Conservation (phyloP, 2,329 filamentous ascomycete species). For the Aspergillus uvarum region DNA sequence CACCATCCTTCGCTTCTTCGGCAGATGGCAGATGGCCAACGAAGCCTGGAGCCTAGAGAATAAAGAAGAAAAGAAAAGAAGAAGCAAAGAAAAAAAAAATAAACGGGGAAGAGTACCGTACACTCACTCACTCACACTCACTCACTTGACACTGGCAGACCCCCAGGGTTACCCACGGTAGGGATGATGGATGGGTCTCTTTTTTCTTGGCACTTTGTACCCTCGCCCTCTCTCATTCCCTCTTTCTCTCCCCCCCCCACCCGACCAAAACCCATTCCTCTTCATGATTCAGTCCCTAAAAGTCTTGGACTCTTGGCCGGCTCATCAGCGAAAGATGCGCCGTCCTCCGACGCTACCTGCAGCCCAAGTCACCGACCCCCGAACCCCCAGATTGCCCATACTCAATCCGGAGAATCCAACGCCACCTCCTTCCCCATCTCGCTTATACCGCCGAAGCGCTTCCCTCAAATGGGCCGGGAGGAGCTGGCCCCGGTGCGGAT, state of each 20-base stretch:
- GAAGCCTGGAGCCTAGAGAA: too few species aligned
- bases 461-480: constrained; percentile 52
- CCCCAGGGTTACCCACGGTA: neutral
- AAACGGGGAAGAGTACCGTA: too few species aligned
- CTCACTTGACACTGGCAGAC: neutral
- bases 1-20: neutral
- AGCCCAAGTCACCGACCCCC: constrained; percentile 46
- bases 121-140: too few species aligned
- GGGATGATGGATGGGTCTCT: neutral
- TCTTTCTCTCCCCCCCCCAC: neutral
- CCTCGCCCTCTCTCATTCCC: neutral
- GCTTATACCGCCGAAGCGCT: constrained; percentile 49
- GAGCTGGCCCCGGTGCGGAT: constrained; percentile 49
- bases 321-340: constrained; percentile 43
- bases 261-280: neutral
- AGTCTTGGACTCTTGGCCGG: neutral
- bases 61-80: neutral
- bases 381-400: constrained; percentile 45
- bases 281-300: neutral
- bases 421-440: constrained; percentile 49
- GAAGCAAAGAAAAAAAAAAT: neutral
- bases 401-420: constrained; percentile 51
- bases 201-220: neutral
- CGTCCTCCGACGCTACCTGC: constrained; percentile 43
- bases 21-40: too few species aligned